Evolutionary conservation across 2,329 filamentous ascomycete genomes (phyloP).

Genomic region (Penicillium sp.): DNA sequence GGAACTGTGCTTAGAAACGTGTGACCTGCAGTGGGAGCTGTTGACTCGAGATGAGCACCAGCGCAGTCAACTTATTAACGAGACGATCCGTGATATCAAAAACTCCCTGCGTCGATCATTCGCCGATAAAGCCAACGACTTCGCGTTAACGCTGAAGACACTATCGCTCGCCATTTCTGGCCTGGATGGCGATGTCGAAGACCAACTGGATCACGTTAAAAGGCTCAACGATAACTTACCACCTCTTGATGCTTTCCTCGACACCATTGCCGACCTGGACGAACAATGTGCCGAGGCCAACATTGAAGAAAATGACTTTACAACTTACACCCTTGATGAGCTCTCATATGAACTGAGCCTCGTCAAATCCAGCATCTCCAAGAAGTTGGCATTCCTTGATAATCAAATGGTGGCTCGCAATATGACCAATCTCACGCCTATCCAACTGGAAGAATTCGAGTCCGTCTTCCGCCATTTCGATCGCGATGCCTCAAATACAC

Average conservation of each 20-base stretch:
- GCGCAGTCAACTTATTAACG: conserved; percentile 92
- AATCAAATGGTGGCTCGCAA: conserved; percentile 98
- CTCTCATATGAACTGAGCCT: conserved; percentile 90
- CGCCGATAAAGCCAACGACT: conserved; percentile 97
- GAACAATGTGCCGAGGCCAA: conserved; percentile 93
- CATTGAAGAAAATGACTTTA: conserved; percentile 99
- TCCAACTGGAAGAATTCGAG: conserved; percentile 98
- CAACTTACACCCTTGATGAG: conserved; percentile 98
- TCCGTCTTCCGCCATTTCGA: conserved; percentile 98
- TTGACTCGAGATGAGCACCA: conserved; percentile 84
- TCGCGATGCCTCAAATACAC: conserved; percentile 83
- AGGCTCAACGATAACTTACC: conserved; percentile 82
- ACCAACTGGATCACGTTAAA: conserved; percentile 86
- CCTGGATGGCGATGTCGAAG: conserved; percentile 95
- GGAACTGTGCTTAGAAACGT: conserved; percentile 78
- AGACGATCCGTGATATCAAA: conserved; percentile 98
- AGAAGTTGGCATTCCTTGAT: conserved; percentile 94
- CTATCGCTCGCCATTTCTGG: conserved; percentile 93
- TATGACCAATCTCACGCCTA: conserved; percentile 98
- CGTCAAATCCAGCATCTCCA: conserved; percentile 88
- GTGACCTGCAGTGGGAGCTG: conserved; percentile 80
- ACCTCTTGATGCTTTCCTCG: conserved; percentile 87
- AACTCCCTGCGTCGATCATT: conserved; percentile 90
- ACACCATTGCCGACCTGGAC: conserved; percentile 83
- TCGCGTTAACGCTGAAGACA: conserved; percentile 91